Evolutionary conservation across 805 yeast genomes (phyloP).

Genomic region (Hanseniaspora opuntiae): DNA sequence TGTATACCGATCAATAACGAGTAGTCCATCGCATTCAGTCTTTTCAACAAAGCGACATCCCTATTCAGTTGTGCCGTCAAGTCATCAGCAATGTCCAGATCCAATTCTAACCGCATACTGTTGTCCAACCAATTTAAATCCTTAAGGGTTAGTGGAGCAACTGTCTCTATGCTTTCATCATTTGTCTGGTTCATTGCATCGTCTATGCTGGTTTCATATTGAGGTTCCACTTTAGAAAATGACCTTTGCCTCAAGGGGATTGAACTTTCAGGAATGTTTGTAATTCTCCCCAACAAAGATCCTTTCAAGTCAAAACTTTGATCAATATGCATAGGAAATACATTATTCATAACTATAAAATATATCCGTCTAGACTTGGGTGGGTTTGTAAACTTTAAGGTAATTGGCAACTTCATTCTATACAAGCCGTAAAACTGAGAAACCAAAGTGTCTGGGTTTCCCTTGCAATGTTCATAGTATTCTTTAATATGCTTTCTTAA

Average conservation of each 20-base stretch:
- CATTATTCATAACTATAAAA: constrained; percentile 89
- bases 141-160: constrained; percentile 36
- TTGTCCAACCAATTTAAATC: constrained; percentile 79
- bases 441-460: constrained; percentile 74
- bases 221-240: constrained; percentile 16
- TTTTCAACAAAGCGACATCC: constrained; percentile 62
- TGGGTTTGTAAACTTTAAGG: constrained; percentile 23
- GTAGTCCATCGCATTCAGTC: constrained; percentile 87
- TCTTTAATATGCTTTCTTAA: constrained; percentile 58
- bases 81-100: constrained; percentile 48
- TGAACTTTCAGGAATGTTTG: constrained; percentile 21
- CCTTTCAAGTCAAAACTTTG: constrained; percentile 85
- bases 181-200: constrained; percentile 14
- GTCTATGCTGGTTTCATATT: constrained; percentile 15
- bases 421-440: constrained; percentile 96
- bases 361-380: constrained; percentile 58
- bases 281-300: constrained; percentile 69
- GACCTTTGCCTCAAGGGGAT: constrained; percentile 9
- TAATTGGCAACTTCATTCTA: constrained; percentile 74
- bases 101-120: constrained; percentile 52
- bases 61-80: constrained; percentile 57
- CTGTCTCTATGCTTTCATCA: constrained; percentile 27
- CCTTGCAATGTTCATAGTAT: constrained; percentile 67
- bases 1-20: constrained; percentile 81
- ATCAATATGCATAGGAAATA: constrained; percentile 85